phyloP scores from a whole-genome alignment of 306 rosid genomes.

The Sicyos edulis region DNA sequence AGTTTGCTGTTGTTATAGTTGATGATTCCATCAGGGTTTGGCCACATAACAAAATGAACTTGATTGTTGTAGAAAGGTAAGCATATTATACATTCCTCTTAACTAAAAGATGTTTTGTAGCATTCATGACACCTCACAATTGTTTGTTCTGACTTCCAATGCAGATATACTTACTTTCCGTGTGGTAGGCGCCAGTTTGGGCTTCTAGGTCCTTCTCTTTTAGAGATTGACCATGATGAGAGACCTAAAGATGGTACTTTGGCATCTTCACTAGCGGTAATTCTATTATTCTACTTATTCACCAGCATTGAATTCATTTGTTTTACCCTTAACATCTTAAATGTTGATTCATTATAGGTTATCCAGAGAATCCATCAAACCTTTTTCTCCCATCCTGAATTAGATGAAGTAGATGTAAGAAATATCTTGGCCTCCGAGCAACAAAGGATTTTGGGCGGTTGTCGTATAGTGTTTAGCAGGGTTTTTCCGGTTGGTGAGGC shows the following conservation, averaged over 20 bases:
- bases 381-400: conserved; percentile 61
- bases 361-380: conserved; percentile 77
- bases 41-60: conserved; percentile 96
- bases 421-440: conserved; percentile 80
- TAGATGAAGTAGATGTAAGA: conserved; percentile 92
- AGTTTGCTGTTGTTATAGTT: conserved; percentile 81
- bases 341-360: conserved; percentile 42
- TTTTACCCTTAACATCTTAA: conserved; percentile 27
- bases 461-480: conserved; percentile 91
- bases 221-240: conserved; percentile 91
- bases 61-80: conserved; percentile 95
- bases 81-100: conserved; percentile 17
- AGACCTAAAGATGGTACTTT: conserved; percentile 88
- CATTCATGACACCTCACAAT: not conserved
- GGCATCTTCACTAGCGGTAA: conserved; percentile 85
- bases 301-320: conserved; percentile 4
- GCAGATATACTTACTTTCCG: conserved; percentile 90
- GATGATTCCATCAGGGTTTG: conserved; percentile 99
- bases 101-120: conserved; percentile 6
- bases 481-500: conserved; percentile 82
- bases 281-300: conserved; percentile 20
- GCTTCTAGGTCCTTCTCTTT: conserved; percentile 90
- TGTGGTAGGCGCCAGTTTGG: conserved; percentile 98
- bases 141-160: conserved; percentile 17
- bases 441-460: conserved; percentile 74